Evolutionary conservation across 768 basidiomycete species (phyloP).

Genomic region (Saitozyma sp.): DNA sequence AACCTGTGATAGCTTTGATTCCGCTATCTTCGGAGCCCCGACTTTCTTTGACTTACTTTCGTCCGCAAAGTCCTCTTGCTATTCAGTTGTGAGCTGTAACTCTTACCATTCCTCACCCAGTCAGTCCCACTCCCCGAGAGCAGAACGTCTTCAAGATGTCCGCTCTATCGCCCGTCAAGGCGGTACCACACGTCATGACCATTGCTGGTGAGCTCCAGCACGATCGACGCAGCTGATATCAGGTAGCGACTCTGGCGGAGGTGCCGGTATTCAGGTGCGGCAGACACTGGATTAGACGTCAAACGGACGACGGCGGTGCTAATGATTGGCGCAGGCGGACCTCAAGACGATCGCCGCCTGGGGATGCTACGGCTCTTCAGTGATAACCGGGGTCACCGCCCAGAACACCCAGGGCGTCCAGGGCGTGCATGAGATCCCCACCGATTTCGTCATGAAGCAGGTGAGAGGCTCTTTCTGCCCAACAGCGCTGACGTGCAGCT

Average conservation of each 20-base stretch:
- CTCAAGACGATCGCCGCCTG: slow-evolving; percentile 79
- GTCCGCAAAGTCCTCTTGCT: too few relatives aligned
- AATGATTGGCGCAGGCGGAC: slow-evolving; percentile 64
- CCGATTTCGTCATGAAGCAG: slow-evolving; percentile 73
- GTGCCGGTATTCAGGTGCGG: slow-evolving; percentile 82
- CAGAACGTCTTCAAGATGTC: too few relatives aligned
- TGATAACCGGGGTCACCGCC: slow-evolving; percentile 80
- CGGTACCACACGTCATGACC: slow-evolving; percentile 43
- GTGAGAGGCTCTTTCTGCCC: slow-evolving; percentile 53
- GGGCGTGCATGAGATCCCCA: slow-evolving; percentile 66
- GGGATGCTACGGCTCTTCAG: slow-evolving; percentile 76
- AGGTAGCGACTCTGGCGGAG: slow-evolving; percentile 76
- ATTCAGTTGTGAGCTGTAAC: too few relatives aligned
- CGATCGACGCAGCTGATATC: slow-evolving; percentile 36
- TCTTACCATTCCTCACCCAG: too few relatives aligned
- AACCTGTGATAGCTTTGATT: not conserved
- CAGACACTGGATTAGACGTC: too few relatives aligned
- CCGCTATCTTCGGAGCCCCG: not conserved
- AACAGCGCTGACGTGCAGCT: slow-evolving; percentile 58
- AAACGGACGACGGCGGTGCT: not conserved
- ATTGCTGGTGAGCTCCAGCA: slow-evolving; percentile 39
- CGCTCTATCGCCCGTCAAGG: not conserved
- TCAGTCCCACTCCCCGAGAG: too few relatives aligned
- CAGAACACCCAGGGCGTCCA: slow-evolving; percentile 87
- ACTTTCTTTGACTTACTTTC: too few relatives aligned